Evolutionary conservation across 805 yeast genomes (phyloP), one percentile per base, ranked within the genome.

Genomic region (Scheffersomyces lignosus): DNA sequence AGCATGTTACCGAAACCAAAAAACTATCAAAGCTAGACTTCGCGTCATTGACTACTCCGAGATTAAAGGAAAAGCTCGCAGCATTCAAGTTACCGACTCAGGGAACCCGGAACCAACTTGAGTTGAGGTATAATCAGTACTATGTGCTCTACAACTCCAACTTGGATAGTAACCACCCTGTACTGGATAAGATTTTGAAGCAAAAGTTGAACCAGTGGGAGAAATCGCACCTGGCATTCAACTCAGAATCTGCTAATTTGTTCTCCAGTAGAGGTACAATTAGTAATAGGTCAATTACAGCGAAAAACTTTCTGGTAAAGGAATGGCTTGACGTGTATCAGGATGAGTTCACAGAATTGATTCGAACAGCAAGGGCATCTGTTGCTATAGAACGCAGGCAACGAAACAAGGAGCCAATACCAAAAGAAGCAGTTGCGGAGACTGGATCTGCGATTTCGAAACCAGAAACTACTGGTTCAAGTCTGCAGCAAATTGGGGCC

Each of bases 81-180:
- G 68, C 73, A 5, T 54, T 77, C 15, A 77, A 77, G 10, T 57
- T 90, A 5, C 75, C 89, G 0, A 68, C 78, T 0, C 58, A 55
- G 7, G 98, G 97, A 0, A 60, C 82, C 1, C 68, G 87, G 41
- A 62, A 61, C 12, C 81, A 77, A 44, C 51, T 89, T 48, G 90
- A 86, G 42, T 61, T 74, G 14, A 62, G 98, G 27, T 85, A 85
- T 53, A 81, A 78, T 43, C 91, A 89, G 46, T 90, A 80, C 64
- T 78, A 83, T 38, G 77, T 81, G 22, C 53, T 88, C 8, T 84
- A 82, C 80, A 90, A 90, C 53, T 81, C 96, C 9, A 88, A 88
- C 51, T 72, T 81, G 29, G 96, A 88, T 52, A 75, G 89, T 4
- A 64, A 75, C 24, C 70, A 67, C 20, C 96, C 96, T 0, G 76